A percentile compares a stretch with the other conserved stretches of the same genome.
Evolutionary conservation across 495 filamentous ascomycete species (phyloP).

Genomic region (Patellaria atrata): DNA sequence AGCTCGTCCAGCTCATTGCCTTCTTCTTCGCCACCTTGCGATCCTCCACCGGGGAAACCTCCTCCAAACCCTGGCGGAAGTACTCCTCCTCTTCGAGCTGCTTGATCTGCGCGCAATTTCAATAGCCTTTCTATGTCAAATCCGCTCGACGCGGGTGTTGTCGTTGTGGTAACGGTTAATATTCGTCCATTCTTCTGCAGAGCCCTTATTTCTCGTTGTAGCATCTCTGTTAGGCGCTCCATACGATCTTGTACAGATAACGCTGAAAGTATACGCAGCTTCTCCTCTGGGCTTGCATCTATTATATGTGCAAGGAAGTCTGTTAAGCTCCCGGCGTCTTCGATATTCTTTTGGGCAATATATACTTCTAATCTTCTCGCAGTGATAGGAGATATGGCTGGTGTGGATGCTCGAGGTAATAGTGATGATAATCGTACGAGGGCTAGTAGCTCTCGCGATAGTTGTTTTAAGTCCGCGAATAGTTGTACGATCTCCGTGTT

Average conservation of each 20-base stretch:
- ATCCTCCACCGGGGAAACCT: conserved; percentile 27
- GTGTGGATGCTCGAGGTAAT: conserved; percentile 43
- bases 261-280: conserved; percentile 65
- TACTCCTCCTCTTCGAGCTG: conserved; percentile 39
- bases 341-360: conserved; percentile 59
- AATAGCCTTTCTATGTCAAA: conserved; percentile 35
- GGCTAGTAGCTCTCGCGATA: conserved; percentile 68
- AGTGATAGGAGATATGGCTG: conserved; percentile 64
- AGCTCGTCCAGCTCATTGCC: conserved; percentile 78
- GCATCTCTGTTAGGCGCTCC: conserved; percentile 61
- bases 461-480: conserved; percentile 65
- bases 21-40: conserved; percentile 44
- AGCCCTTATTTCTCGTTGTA: conserved; percentile 61
- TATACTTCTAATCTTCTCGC: conserved; percentile 72
- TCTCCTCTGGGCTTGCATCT: conserved; percentile 71
- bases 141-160: conserved; percentile 14
- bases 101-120: conserved; percentile 37
- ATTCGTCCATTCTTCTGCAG: conserved; percentile 74
- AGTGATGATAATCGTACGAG: conserved; percentile 65
- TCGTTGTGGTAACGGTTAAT: conserved; percentile 46
- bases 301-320: conserved; percentile 93
- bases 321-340: conserved; percentile 74
- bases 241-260: conserved; percentile 64
- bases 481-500: conserved; percentile 44
- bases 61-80: conserved; percentile 30